Percentiles rank a stretch among this genome's conserved stretches.
Conservation (phyloP, 805 yeast genomes). For the Kodamaea fukazawae region DNA sequence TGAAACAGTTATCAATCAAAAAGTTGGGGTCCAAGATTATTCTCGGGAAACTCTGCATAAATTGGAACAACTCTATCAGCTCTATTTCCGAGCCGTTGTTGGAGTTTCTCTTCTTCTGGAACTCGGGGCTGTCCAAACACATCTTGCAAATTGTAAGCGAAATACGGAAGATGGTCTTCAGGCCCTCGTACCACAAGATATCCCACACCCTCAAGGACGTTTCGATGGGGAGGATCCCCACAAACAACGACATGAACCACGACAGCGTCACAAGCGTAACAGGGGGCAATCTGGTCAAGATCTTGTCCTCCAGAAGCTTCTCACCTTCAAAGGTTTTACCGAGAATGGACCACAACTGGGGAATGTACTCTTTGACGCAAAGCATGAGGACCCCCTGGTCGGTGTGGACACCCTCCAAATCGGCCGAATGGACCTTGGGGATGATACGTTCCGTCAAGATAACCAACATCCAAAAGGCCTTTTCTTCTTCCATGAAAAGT, state of each 20-base stretch:
- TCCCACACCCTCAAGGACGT: constrained; percentile 91
- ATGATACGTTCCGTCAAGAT: constrained; percentile 80
- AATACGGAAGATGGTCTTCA: constrained; percentile 79
- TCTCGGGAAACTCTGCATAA: constrained; percentile 81
- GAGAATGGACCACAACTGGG: constrained; percentile 67
- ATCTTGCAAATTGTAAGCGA: constrained; percentile 77
- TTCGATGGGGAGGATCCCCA: constrained; percentile 87
- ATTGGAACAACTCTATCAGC: constrained; percentile 64
- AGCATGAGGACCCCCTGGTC: constrained; percentile 94
- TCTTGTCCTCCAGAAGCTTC: constrained; percentile 44
- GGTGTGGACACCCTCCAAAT: constrained; percentile 88
- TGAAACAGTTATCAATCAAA: constrained; percentile 72
- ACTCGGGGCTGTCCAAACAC: constrained; percentile 60
- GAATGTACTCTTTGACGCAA: constrained; percentile 79
- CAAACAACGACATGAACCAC: constrained; percentile 98
- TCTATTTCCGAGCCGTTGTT: constrained; percentile 31
- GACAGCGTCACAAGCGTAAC: constrained; percentile 90
- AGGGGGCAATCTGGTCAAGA: constrained; percentile 79
- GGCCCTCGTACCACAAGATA: constrained; percentile 87
- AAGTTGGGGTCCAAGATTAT: constrained; percentile 63
- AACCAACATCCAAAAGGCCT: constrained; percentile 93
- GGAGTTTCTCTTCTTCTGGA: constrained; percentile 28
- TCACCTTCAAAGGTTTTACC: constrained; percentile 41
- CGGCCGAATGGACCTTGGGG: constrained; percentile 89
- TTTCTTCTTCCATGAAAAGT: constrained; percentile 85